These are phyloP conservation scores for Xylaria scruposa DNA, from an alignment of 495 filamentous ascomycete species.

Conservation along the genomic window DNA sequence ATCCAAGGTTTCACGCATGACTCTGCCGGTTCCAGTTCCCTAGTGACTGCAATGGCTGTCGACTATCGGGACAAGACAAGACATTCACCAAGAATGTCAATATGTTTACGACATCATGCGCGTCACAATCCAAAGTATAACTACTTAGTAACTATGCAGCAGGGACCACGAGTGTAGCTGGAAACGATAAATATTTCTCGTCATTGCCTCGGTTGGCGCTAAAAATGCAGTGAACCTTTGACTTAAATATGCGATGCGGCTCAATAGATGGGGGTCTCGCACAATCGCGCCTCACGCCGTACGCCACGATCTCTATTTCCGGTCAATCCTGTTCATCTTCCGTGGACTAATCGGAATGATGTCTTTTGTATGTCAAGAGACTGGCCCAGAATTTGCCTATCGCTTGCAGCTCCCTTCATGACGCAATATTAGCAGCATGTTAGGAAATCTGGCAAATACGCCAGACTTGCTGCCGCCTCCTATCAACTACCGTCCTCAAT, in stretches of 20 bases:
- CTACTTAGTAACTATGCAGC: not conserved
- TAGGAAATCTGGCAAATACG: not conserved
- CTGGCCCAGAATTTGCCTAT: not conserved
- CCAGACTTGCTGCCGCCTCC: not conserved
- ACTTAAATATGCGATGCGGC: too few species aligned
- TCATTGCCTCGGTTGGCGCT: too few species aligned
- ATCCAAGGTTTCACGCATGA: not conserved
- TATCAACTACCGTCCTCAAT: not conserved
- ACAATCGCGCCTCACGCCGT: too few species aligned
- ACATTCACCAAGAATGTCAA: too few species aligned
- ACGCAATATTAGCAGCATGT: conserved; percentile 19
- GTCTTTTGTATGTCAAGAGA: not conserved
- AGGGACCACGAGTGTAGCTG: not conserved
- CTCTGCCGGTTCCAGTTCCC: not conserved
- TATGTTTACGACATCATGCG: not conserved
- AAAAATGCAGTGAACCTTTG: too few species aligned
- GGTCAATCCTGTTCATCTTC: too few species aligned
- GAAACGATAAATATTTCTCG: not conserved
- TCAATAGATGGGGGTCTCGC: too few species aligned
- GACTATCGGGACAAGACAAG: not conserved
- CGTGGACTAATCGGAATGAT: too few species aligned
- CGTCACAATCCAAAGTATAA: not conserved
- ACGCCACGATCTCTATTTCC: too few species aligned
- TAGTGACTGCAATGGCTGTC: not conserved
- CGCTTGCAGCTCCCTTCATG: not conserved